Evolutionary conservation across 2,329 filamentous ascomycete genomes (phyloP).

Genomic region (Botrytis hyacinthi): DNA sequence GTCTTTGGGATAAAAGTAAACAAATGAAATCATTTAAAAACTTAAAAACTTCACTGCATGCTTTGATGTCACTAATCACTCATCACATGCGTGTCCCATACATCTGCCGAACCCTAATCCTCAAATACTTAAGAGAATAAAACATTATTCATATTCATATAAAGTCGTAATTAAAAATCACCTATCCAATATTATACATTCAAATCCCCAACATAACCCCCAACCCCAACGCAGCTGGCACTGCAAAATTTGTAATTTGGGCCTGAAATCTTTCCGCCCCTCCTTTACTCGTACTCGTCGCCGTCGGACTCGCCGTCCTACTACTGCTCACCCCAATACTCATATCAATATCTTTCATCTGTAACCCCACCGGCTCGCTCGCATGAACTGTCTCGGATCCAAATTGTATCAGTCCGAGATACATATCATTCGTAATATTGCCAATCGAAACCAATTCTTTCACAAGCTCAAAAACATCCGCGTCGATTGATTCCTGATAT

Average conservation of each 20-base stretch:
- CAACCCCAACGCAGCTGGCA: constrained; percentile 16
- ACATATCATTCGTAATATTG: constrained; percentile 10
- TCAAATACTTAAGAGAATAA: not conserved
- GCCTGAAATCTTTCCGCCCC: not conserved
- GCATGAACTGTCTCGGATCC: constrained; percentile 14
- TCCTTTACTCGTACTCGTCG: constrained; percentile 6
- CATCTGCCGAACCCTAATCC: not conserved
- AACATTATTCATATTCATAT: constrained; percentile 6
- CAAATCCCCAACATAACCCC: constrained; percentile 8
- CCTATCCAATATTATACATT: not conserved
- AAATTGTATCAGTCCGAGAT: constrained; percentile 15
- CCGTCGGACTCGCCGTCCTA: not conserved
- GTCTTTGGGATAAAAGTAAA: not conserved
- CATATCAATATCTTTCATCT: constrained; percentile 14
- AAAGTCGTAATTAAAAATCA: not conserved
- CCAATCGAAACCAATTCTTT: not conserved
- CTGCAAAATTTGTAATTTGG: constrained; percentile 20
- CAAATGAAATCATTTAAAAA: not conserved
- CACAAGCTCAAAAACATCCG: not conserved
- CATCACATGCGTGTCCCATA: not conserved
- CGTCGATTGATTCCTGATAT: constrained; percentile 11
- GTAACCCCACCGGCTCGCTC: not conserved
- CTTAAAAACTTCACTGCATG: not conserved
- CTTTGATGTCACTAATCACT: not conserved
- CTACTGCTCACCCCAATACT: not conserved